Evolutionary conservation across 352 stramenopile species (phyloP), one percentile per base, ranked within the genome.

Genomic region (Pythium rhizo-oryzae): DNA sequence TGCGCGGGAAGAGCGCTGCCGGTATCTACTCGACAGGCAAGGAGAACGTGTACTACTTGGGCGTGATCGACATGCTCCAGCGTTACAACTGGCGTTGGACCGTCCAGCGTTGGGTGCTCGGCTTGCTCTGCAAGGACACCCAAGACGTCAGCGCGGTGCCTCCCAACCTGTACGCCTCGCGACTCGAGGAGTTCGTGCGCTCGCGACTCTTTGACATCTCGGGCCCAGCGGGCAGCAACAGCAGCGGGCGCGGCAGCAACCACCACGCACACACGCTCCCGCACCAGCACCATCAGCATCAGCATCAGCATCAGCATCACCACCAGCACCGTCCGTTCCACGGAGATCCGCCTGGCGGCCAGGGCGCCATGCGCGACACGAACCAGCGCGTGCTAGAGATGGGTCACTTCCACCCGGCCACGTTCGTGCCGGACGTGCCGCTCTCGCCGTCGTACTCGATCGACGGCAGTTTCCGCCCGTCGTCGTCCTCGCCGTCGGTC

Each of bases 11-110:
- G 0, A 69, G 81, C 55, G 68, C 67, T 24, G 63, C 77, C 5
- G 83, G 80, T 0, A 63, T 93, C 52, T 75, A 75, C 9, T 88
- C 84, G 25, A 76, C 80, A 35, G 73, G 88, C 55, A 25, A 75
- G 15, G 76, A 81, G 30, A 85, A 92, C 12, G 61, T 93, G 16
- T 94, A 93, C 64, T 92, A 91, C 57, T 56, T 94, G 16, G 84
- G 86, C 4, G 90, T 91, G 24, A 80, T 94, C 49, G 86, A 94
- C 63, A 94, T 94, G 86, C 61, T 94, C 52, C 86, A 94, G 72
- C 86, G 82, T 2, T 93, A 94, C 69, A 94, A 91, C 69, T 94
- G 86, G 86, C 87, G 87, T 24, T 95, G 87, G 87, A 91, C 85
- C 1, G 57, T 93, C 8, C 87, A 95, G 71, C 79, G 87, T 5